phyloP scores from a whole-genome alignment of 2,329 filamentous ascomycete genomes.

The Aspergillus sp. region DNA sequence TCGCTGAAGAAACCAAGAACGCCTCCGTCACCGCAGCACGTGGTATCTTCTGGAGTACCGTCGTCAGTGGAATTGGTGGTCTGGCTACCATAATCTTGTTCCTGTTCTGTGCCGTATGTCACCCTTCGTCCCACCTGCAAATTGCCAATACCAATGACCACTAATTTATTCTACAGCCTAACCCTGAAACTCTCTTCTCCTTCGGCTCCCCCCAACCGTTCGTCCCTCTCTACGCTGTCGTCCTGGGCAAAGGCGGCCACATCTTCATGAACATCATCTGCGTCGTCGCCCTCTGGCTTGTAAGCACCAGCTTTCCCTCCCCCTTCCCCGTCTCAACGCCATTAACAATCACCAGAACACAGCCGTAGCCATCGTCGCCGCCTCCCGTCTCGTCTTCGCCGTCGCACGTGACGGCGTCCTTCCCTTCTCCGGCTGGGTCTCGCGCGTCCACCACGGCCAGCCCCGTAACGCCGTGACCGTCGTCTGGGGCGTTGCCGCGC shows the following conservation, averaged over 20 bases:
- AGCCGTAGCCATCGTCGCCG: constrained; percentile 59
- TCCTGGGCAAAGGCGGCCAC: constrained; percentile 57
- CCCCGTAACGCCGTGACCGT: constrained; percentile 61
- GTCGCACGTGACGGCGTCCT: constrained; percentile 62
- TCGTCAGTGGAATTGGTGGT: constrained; percentile 57
- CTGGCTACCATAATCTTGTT: constrained; percentile 59
- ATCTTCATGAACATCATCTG: constrained; percentile 63
- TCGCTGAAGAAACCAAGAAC: constrained; percentile 62
- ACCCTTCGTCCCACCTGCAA: not conserved
- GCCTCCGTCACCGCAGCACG: constrained; percentile 50
- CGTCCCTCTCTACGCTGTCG: constrained; percentile 57
- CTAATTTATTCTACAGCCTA: constrained; percentile 35
- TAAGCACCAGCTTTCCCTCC: constrained; percentile 29
- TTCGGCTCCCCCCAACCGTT: constrained; percentile 59
- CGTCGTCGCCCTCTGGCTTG: constrained; percentile 52
- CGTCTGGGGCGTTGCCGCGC: constrained; percentile 54
- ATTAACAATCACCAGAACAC: constrained; percentile 47
- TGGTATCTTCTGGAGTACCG: constrained; percentile 62
- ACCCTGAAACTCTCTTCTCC: constrained; percentile 53
- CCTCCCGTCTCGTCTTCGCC: constrained; percentile 62
- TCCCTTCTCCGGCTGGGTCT: constrained; percentile 60
- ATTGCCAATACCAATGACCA: not conserved
- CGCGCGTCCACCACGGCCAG: constrained; percentile 55
- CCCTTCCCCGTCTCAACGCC: not conserved
- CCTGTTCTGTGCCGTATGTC: constrained; percentile 55